Percentiles rank a stretch among this genome's conserved stretches.
phyloP scores from a whole-genome alignment of 352 stramenopile genomes.

The Phytophthora lateralis region DNA sequence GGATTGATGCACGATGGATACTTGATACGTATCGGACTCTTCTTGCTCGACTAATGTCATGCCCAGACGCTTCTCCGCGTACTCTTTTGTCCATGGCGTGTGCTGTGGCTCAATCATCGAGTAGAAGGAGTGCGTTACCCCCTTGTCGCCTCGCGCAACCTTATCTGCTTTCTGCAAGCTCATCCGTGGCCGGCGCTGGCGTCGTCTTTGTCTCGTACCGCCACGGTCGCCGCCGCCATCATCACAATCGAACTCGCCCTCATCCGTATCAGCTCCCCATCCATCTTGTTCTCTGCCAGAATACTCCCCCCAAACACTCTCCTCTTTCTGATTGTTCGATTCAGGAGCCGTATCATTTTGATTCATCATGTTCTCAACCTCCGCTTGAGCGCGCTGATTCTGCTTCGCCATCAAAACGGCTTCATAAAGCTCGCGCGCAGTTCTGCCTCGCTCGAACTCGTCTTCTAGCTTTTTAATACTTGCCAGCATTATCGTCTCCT shows the following conservation, averaged over 20 bases:
- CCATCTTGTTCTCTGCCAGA: slow-evolving; percentile 19
- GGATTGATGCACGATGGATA: slow-evolving; percentile 61
- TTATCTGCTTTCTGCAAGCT: slow-evolving; percentile 46
- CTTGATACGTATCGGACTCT: slow-evolving; percentile 57
- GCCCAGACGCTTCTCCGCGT: slow-evolving; percentile 41
- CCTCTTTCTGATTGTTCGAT: slow-evolving; percentile 8
- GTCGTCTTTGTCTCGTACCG: slow-evolving; percentile 11
- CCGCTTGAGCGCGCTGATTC: slow-evolving; percentile 34
- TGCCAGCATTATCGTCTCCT: slow-evolving; percentile 69
- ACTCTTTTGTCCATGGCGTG: slow-evolving; percentile 43
- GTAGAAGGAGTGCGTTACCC: slow-evolving; percentile 81
- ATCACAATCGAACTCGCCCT: slow-evolving; percentile 1
- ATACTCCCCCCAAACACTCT: slow-evolving; percentile 18
- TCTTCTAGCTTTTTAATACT: slow-evolving; percentile 79
- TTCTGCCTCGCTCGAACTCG: slow-evolving; percentile 78
- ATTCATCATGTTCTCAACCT: neutral
- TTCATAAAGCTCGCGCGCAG: slow-evolving; percentile 74
- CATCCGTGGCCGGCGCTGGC: slow-evolving; percentile 23
- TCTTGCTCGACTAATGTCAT: slow-evolving; percentile 40
- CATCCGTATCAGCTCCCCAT: slow-evolving; percentile 12
- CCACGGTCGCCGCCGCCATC: slow-evolving; percentile 2
- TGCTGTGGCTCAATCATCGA: slow-evolving; percentile 57
- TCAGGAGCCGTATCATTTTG: slow-evolving; percentile 1
- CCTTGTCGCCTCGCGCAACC: slow-evolving; percentile 56
- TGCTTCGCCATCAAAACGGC: slow-evolving; percentile 69